These are phyloP conservation scores for Syzygium malaccense DNA, from an alignment of 441 rosid species.

Conservation along the genomic window DNA sequence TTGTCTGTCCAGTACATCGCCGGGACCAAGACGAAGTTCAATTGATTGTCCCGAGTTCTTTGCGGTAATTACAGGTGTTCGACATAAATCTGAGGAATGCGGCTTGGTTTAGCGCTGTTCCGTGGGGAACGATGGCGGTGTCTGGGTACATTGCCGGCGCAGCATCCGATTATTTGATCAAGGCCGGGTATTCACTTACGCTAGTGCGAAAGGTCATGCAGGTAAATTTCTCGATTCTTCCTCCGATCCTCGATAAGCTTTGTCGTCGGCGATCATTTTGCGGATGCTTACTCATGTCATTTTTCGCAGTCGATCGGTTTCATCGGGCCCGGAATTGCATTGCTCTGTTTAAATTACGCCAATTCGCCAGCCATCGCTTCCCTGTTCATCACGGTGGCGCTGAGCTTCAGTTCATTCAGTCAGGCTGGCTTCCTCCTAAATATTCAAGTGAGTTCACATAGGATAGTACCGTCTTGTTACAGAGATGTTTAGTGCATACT, in stretches of 20 bases:
- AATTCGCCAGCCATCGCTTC: conserved; percentile 64
- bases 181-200: conserved; percentile 68
- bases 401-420: conserved; percentile 92
- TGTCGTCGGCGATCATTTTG: not conserved
- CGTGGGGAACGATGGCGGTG: conserved; percentile 97
- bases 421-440: conserved; percentile 98
- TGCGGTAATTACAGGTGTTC: conserved; percentile 41
- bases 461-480: not conserved
- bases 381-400: conserved; percentile 52
- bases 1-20: not conserved
- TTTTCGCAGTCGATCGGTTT: conserved; percentile 70
- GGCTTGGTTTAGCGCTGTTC: conserved; percentile 96
- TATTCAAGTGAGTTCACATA: conserved; percentile 54
- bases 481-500: not conserved
- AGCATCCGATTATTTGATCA: conserved; percentile 56
- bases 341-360: conserved; percentile 74
- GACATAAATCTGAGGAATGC: conserved; percentile 84
- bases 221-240: conserved; percentile 20
- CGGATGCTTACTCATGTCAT: not conserved
- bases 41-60: not conserved
- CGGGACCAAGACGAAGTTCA: not conserved
- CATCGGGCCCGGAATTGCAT: conserved; percentile 74
- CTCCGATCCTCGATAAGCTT: not conserved
- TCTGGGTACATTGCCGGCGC: conserved; percentile 77
- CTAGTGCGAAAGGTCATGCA: conserved; percentile 85